Percentiles rank a stretch among this genome's conserved stretches.
phyloP scores from a whole-genome alignment of 305 asterid genomes.

The Striga hermonthica region DNA sequence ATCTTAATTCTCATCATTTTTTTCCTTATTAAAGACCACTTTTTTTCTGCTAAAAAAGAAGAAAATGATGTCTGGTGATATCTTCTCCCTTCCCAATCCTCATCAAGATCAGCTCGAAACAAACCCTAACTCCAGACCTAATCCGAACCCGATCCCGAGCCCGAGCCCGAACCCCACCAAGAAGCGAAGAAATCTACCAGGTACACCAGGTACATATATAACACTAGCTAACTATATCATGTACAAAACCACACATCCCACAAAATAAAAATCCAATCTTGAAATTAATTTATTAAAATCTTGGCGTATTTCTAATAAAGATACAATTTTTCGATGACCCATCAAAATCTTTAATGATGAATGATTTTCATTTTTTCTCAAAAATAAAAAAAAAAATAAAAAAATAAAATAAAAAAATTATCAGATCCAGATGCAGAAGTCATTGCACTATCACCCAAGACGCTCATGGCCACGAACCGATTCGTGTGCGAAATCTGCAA shows the following conservation, averaged over 20 bases:
- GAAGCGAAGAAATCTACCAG: slow-evolving; percentile 77
- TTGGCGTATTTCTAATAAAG: too few relatives aligned
- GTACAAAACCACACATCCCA: background rate
- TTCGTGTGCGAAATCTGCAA: slow-evolving; percentile 86
- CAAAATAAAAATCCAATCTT: background rate
- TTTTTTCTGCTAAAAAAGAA: background rate
- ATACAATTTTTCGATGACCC: too few relatives aligned
- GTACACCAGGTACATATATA: slow-evolving; percentile 60
- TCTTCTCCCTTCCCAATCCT: slow-evolving; percentile 54
- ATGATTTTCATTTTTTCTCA: too few relatives aligned
- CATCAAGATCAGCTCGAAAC: slow-evolving; percentile 27
- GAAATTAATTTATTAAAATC: too few relatives aligned
- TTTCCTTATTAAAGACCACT: slow-evolving; percentile 13
- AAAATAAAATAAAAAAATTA: too few relatives aligned
- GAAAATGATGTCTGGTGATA: slow-evolving; percentile 69
- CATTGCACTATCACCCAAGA: slow-evolving; percentile 72
- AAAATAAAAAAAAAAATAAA: too few relatives aligned
- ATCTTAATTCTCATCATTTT: background rate
- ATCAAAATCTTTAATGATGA: too few relatives aligned
- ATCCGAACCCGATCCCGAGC: slow-evolving; percentile 56
- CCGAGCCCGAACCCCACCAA: slow-evolving; percentile 37
- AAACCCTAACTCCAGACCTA: slow-evolving; percentile 37
- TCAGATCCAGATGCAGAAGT: slow-evolving; percentile 94
- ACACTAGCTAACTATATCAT: background rate
- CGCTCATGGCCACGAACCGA: slow-evolving; percentile 80